phyloP scores from a whole-genome alignment of 371 early-diverging fungal species.

The Mucor lusitanicus region DNA sequence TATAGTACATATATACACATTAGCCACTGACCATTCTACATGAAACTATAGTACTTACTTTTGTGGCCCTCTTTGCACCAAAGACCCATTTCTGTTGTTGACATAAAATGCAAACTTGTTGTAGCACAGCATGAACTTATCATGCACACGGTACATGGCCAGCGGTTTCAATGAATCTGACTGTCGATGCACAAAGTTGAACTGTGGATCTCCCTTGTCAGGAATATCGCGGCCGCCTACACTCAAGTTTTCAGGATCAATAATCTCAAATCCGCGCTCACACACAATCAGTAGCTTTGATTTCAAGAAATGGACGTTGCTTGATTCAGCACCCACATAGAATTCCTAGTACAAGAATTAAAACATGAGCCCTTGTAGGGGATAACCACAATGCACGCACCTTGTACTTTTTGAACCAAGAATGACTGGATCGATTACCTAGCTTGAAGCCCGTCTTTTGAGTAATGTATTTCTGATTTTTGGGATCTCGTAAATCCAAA shows the following conservation, averaged over 20 bases:
- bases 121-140: slow-evolving; percentile 78
- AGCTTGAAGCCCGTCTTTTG: slow-evolving; percentile 19
- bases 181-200: slow-evolving; percentile 74
- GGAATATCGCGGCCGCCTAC: slow-evolving; percentile 21
- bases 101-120: slow-evolving; percentile 88
- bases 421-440: slow-evolving; percentile 29
- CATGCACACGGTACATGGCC: slow-evolving; percentile 72
- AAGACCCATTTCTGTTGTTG: slow-evolving; percentile 58
- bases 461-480: slow-evolving; percentile 28
- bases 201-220: slow-evolving; percentile 73
- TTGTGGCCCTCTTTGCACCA: slow-evolving; percentile 37
- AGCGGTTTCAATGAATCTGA: slow-evolving; percentile 69
- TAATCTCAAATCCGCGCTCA: slow-evolving; percentile 81
- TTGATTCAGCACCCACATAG: slow-evolving; percentile 80
- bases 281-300: slow-evolving; percentile 79
- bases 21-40: too few relatives aligned
- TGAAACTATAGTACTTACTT: too few relatives aligned
- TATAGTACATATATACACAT: not conserved
- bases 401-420: slow-evolving; percentile 44
- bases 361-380: not conserved
- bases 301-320: slow-evolving; percentile 71
- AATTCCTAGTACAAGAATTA: slow-evolving; percentile 55
- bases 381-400: too few relatives aligned
- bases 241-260: slow-evolving; percentile 69
- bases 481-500: slow-evolving; percentile 44